Evolutionary conservation across 2,329 filamentous ascomycete genomes (phyloP).

Genomic region (Ascochyta fabae): DNA sequence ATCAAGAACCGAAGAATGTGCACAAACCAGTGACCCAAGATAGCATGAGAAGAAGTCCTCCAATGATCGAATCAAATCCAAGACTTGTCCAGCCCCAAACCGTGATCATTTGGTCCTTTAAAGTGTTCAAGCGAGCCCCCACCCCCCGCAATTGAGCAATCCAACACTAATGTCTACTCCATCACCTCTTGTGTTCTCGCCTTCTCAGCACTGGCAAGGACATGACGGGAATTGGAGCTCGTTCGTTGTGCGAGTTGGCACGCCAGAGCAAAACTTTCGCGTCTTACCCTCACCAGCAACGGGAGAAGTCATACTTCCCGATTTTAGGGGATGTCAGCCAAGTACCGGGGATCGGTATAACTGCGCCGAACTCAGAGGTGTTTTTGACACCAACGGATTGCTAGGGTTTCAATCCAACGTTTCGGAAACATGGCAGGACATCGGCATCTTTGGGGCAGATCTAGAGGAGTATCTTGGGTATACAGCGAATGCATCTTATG

Average conservation of each 20-base stretch:
- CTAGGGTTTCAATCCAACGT: background rate
- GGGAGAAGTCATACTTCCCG: constrained; percentile 20
- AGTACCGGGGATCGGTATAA: background rate
- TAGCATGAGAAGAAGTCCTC: no score
- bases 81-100: no score
- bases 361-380: background rate
- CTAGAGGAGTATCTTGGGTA: background rate
- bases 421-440: background rate
- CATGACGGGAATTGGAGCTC: constrained; percentile 33
- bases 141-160: no score
- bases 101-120: no score
- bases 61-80: no score
- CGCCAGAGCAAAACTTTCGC: constrained; percentile 38
- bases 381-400: background rate
- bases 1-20: no score
- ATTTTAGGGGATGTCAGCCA: background rate
- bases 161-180: no score
- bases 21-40: no score
- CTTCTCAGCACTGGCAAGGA: constrained; percentile 20
- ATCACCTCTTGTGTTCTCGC: background rate
- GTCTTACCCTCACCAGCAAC: constrained; percentile 31
- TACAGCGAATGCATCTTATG: constrained; percentile 9
- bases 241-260: constrained; percentile 37
- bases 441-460: background rate
- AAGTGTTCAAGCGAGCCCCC: no score